Base-by-base conservation (phyloP, 805 yeast genomes). In the Ascoidea rubescens region DNA sequence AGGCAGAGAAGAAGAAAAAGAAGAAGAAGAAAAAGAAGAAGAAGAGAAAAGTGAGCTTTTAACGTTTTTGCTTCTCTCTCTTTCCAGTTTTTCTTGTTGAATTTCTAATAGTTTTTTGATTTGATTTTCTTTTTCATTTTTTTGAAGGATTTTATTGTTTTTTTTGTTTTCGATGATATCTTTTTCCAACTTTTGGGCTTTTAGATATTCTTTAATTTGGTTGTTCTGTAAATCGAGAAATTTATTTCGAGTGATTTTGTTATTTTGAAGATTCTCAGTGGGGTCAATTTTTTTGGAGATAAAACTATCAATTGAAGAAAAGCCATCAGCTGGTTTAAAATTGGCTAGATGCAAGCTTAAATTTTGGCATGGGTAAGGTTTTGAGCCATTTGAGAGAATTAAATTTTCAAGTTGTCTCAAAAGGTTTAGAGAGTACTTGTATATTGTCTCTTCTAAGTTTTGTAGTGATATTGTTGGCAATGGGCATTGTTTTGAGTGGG, bases 21-120 rank as follows among this genome's bases (percentile, higher is more conserved):
- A 46, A 46, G 37, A 52, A 55, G 43, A 56, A 51, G 45, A 52
- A 56, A 17, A 51, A 50, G 5, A 56, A 56, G 52, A 55, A 53
- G 48, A 52, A 53, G 5, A 57, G 51, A 53, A 58, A 52, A 52
- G 59, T 21, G 28, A 21, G 28, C 28, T 21, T 21, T 21, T 21
- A 21, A 21, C 28, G 28, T 21, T 21, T 21, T 21, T 21, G 28
- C 3, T 21, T 21, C 3, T 21, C 28, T 21, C 28, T 21, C 28
- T 21, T 21, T 21, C 28, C 3, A 21, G 28, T 21, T 21, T 21
- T 21, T 21, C 28, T 21, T 21, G 28, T 21, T 21, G 28, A 21
- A 21, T 21, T 21, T 21, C 28, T 21, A 21, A 21, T 21, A 21
- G 28, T 21, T 21, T 21, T 21, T 21, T 21, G 28, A 21, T 21